Conservation (phyloP, 2,329 filamentous ascomycete genomes). For the Pseudocercospora vitis region DNA sequence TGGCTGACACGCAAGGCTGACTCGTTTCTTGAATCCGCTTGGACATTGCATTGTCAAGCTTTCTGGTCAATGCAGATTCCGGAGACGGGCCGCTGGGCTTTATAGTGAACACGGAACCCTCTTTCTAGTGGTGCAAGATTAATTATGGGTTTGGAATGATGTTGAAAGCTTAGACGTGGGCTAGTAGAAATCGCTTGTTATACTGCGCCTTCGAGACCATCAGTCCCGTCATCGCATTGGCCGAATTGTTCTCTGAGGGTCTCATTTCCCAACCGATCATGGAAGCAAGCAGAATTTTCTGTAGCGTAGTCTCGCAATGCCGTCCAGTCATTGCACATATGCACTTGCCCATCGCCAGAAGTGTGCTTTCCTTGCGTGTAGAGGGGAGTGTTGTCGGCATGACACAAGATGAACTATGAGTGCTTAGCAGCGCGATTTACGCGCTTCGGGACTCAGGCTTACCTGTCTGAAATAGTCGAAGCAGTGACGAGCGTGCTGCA, state of each 20-base stretch:
- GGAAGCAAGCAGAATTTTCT: slow-evolving; percentile 21
- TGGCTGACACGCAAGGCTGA: slow-evolving; percentile 1
- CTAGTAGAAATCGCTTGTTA: neutral
- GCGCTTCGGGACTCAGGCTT: neutral
- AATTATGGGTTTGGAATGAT: no score
- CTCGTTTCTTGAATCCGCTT: neutral
- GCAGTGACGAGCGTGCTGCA: slow-evolving; percentile 22
- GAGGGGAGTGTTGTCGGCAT: slow-evolving; percentile 20
- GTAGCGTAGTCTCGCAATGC: slow-evolving; percentile 23
- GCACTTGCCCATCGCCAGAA: slow-evolving; percentile 19
- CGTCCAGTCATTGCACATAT: slow-evolving; percentile 22
- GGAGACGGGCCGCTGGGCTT: neutral
- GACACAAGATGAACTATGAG: slow-evolving; percentile 19
- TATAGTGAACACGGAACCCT: no score
- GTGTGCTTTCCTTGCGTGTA: slow-evolving; percentile 17
- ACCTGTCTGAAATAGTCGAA: slow-evolving; percentile 23
- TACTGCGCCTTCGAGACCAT: slow-evolving; percentile 13
- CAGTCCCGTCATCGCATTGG: slow-evolving; percentile 17
- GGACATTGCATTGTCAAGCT: neutral
- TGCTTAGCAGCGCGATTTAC: neutral
- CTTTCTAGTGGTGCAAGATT: no score
- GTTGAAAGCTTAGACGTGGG: neutral
- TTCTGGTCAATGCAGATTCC: neutral
- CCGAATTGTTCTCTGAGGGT: slow-evolving; percentile 15
- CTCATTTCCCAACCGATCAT: slow-evolving; percentile 8